A percentile compares a stretch with the other conserved stretches of the same genome.
phyloP scores from a whole-genome alignment of 176 grass and related monocot species.

The Dactylis glomerata region DNA sequence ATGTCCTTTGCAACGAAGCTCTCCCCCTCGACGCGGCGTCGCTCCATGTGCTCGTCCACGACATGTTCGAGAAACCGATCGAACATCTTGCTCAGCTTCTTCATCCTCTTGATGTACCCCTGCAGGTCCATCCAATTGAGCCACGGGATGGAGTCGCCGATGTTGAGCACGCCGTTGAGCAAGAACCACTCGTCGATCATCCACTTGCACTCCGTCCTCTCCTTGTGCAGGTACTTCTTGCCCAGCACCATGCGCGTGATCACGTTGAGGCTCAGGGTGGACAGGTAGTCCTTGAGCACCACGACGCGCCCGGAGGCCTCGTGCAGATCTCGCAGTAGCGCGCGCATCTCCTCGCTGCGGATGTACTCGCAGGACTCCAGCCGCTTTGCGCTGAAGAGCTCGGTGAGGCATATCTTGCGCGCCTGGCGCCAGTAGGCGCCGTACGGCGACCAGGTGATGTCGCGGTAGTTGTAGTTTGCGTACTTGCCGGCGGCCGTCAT shows the following conservation, averaged over 20 bases:
- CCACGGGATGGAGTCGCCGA: slow-evolving; percentile 69
- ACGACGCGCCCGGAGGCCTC: neutral
- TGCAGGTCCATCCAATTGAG: slow-evolving; percentile 59
- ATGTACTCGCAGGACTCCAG: slow-evolving; percentile 70
- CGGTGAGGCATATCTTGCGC: slow-evolving; percentile 69
- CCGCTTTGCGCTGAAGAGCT: slow-evolving; percentile 72
- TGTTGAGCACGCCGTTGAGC: slow-evolving; percentile 53
- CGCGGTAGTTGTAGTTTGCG: slow-evolving; percentile 66
- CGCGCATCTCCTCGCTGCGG: slow-evolving; percentile 34
- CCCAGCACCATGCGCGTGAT: slow-evolving; percentile 64
- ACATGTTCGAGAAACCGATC: slow-evolving; percentile 67
- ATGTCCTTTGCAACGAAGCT: slow-evolving; percentile 50
- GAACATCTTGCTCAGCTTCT: slow-evolving; percentile 39
- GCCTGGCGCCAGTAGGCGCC: slow-evolving; percentile 65
- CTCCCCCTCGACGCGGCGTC: slow-evolving; percentile 20
- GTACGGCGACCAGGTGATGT: slow-evolving; percentile 70
- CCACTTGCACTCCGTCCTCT: slow-evolving; percentile 37
- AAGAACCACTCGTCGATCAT: slow-evolving; percentile 58
- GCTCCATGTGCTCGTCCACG: slow-evolving; percentile 53
- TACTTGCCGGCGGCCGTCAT: slow-evolving; percentile 57
- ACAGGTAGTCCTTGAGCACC: slow-evolving; percentile 43
- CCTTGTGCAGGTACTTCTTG: slow-evolving; percentile 49
- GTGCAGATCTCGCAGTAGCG: slow-evolving; percentile 32
- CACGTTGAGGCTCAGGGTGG: slow-evolving; percentile 41
- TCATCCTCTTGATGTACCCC: slow-evolving; percentile 66